These are phyloP conservation scores for Pseudogymnoascus sp. DNA, from an alignment of 2,329 filamentous ascomycete species.

Conservation along the genomic window DNA sequence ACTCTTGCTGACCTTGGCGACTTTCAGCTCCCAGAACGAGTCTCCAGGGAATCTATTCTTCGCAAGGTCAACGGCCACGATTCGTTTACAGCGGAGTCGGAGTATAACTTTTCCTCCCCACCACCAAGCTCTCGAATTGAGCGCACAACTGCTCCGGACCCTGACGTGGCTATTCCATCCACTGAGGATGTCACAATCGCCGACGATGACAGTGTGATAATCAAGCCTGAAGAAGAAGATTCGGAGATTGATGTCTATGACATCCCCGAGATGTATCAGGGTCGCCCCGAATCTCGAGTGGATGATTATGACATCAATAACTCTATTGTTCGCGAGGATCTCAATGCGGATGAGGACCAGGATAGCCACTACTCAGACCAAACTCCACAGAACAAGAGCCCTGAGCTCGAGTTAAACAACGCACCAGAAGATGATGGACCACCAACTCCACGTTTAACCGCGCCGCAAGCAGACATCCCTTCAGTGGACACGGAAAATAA, in stretches of 20 bases:
- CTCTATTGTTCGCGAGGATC: slow-evolving; percentile 25
- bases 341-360: slow-evolving; percentile 14
- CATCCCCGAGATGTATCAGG: slow-evolving; percentile 57
- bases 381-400: slow-evolving; percentile 18
- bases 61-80: slow-evolving; percentile 68
- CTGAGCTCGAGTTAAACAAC: slow-evolving; percentile 19
- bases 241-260: slow-evolving; percentile 56
- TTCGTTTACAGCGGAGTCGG: slow-evolving; percentile 48
- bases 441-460: slow-evolving; percentile 42
- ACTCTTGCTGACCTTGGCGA: slow-evolving; percentile 52
- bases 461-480: slow-evolving; percentile 26
- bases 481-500: slow-evolving; percentile 14
- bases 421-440: slow-evolving; percentile 40
- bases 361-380: slow-evolving; percentile 48
- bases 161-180: slow-evolving; percentile 83
- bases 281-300: slow-evolving; percentile 38
- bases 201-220: slow-evolving; percentile 51
- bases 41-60: slow-evolving; percentile 89
- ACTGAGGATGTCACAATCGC: slow-evolving; percentile 58
- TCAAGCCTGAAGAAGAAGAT: slow-evolving; percentile 56
- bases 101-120: slow-evolving; percentile 57
- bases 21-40: slow-evolving; percentile 63
- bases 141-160: slow-evolving; percentile 42
- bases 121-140: slow-evolving; percentile 28
- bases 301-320: slow-evolving; percentile 47